Conservation (phyloP, 352 stramenopile genomes). For the Thraustochytrium striatum region DNA sequence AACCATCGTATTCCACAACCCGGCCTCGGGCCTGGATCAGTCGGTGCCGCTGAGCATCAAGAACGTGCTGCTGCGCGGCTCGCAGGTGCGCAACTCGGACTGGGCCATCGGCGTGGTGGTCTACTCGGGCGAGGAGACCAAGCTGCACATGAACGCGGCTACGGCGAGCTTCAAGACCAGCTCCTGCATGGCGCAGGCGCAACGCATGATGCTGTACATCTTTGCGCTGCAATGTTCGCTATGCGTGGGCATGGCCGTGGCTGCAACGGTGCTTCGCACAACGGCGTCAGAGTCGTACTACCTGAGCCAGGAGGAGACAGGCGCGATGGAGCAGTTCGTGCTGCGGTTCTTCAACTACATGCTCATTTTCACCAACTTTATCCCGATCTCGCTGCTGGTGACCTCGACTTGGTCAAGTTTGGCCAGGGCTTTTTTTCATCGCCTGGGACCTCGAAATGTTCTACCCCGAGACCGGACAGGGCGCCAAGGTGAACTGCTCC, state of each 20-base stretch:
- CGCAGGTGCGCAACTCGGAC: conserved; percentile 83
- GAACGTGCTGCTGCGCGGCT: conserved; percentile 81
- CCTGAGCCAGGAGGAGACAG: neutral
- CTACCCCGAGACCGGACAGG: conserved; percentile 63
- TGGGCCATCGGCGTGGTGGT: conserved; percentile 83
- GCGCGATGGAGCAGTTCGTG: neutral
- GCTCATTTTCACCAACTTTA: conserved; percentile 95
- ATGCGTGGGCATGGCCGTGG: conserved; percentile 10
- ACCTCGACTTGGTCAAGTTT: conserved; percentile 93
- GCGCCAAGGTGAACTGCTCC: conserved; percentile 65
- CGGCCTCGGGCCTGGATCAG: conserved; percentile 65
- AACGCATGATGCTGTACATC: conserved; percentile 47
- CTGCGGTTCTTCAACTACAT: conserved; percentile 72
- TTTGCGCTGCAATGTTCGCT: conserved; percentile 43
- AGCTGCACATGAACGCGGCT: conserved; percentile 63
- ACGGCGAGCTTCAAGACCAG: conserved; percentile 30
- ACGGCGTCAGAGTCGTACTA: neutral
- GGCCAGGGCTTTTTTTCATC: conserved; percentile 86
- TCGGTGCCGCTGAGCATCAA: conserved; percentile 60
- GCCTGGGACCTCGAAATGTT: conserved; percentile 83
- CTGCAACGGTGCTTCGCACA: neutral
- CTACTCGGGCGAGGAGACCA: conserved; percentile 87
- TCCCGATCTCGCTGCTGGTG: conserved; percentile 97
- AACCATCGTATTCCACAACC: conserved; percentile 63
- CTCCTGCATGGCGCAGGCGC: conserved; percentile 38